phyloP scores from a whole-genome alignment of 23 red algal genomes.

The Gracilariopsis chorda region DNA sequence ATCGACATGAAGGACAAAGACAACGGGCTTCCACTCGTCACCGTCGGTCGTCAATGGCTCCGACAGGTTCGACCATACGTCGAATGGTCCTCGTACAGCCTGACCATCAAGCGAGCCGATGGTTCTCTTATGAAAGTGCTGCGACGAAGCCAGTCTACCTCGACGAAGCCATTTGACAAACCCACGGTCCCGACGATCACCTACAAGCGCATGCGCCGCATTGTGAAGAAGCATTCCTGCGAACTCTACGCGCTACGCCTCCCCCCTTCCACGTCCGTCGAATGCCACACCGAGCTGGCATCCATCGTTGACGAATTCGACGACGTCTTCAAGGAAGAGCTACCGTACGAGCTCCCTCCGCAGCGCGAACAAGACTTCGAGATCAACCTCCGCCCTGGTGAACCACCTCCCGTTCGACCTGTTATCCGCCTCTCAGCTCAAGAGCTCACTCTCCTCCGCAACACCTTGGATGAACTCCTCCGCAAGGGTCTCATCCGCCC shows the following conservation, averaged over 20 bases:
- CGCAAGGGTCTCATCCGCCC: not conserved
- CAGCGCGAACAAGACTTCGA: conserved; percentile 1
- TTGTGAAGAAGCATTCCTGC: not conserved
- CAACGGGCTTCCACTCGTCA: not conserved
- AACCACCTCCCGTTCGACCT: conserved; percentile 1
- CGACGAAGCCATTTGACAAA: not conserved
- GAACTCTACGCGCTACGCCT: conserved; percentile 1
- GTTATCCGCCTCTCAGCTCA: conserved; percentile 10
- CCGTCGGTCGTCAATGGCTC: not conserved
- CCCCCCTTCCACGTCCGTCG: not conserved
- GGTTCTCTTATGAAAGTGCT: not conserved
- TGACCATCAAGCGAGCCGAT: conserved; percentile 36
- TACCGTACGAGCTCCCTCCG: not conserved
- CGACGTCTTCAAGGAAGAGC: conserved; percentile 15
- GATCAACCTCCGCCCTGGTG: not conserved
- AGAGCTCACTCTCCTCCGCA: not conserved
- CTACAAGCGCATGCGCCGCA: not conserved
- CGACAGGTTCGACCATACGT: not conserved
- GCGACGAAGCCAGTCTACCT: not conserved
- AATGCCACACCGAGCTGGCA: not conserved
- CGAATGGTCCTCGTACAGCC: not conserved
- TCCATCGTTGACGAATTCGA: not conserved
- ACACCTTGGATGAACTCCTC: not conserved
- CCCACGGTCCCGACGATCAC: not conserved
- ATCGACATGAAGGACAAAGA: not conserved